Percentiles rank a stretch among this genome's conserved stretches.
phyloP scores from a whole-genome alignment of 2,329 filamentous ascomycete species.

The Aspergillus eucalypticola region DNA sequence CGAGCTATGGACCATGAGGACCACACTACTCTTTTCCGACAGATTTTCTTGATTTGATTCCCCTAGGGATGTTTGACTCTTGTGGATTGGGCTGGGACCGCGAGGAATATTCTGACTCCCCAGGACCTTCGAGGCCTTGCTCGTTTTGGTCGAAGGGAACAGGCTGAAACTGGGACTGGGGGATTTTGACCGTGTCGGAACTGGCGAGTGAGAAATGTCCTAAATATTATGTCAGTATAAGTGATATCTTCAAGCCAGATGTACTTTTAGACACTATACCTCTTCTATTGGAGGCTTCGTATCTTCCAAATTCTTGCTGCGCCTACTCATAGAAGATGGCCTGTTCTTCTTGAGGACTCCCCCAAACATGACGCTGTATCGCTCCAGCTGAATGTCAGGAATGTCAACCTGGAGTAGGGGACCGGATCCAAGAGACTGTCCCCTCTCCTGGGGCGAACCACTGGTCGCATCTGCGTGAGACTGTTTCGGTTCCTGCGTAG shows the following conservation, averaged over 20 bases:
- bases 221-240: not conserved
- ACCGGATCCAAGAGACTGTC: not conserved
- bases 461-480: not conserved
- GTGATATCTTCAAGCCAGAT: not conserved
- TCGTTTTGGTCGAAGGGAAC: slow-evolving; percentile 38
- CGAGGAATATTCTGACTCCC: slow-evolving; percentile 35
- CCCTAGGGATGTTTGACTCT: slow-evolving; percentile 23
- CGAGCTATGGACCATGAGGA: slow-evolving; percentile 9
- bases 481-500: slow-evolving; percentile 24
- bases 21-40: slow-evolving; percentile 12
- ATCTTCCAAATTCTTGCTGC: slow-evolving; percentile 45
- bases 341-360: slow-evolving; percentile 60
- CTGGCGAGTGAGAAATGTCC: slow-evolving; percentile 11
- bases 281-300: slow-evolving; percentile 55
- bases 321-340: slow-evolving; percentile 36
- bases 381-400: slow-evolving; percentile 75
- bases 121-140: slow-evolving; percentile 33
- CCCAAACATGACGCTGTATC: slow-evolving; percentile 93
- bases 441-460: slow-evolving; percentile 6
- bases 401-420: slow-evolving; percentile 73
- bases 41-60: slow-evolving; percentile 17
- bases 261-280: slow-evolving; percentile 26
- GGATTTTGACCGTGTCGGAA: slow-evolving; percentile 36
- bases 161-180: slow-evolving; percentile 41
- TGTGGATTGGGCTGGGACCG: slow-evolving; percentile 27